Base-by-base conservation (phyloP, 495 filamentous ascomycete species). In the Arthonia radiata region DNA sequence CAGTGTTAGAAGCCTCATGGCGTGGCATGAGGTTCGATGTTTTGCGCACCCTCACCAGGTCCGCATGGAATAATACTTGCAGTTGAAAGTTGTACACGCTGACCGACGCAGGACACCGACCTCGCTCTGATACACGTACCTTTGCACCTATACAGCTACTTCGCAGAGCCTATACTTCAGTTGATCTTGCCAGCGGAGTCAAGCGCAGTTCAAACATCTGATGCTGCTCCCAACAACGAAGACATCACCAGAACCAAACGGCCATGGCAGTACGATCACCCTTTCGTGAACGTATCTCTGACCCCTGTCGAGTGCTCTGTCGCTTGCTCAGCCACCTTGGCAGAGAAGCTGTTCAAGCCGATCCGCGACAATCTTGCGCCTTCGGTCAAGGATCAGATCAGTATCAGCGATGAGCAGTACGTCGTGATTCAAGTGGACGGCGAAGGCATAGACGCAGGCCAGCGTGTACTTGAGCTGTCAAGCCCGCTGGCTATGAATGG, bases 271-370 rank as follows among this genome's bases (percentile, higher is more conserved):
- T 53, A 54, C 37, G 60, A 58, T 33, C 71, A 79, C 40, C 69
- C 71, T 21, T 97, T 97, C 46, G 57, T 90, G 34, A 94, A 97
- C 45, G 68, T 97, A 38, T 83, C 75, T 22, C 60, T 97, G 37
- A 94, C 82, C 0, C 78, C 82, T 0, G 64, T 86, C 16, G 86
- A 93, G 47, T 91, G 82, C 52, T 91, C 80, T 3, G 61, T 97
- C 22, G 80, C 86, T 26, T 94, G 86, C 48, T 69, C 79, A 17
- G 61, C 60, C 32, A 54, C 58, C 18, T 67, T 76, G 47, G 70
- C 74, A 9, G 49, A 64, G 25, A 59, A 59, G 31, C 63, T 86
- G 27, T 92, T 94, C 39, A 47, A 59, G 21, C 77, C 80, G 3
- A 52, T 69, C 23, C 39, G 49, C 53, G 27, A 56, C 49, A 5